Percentiles rank a stretch among this genome's conserved stretches.
These are phyloP conservation scores for Caryopteris hybrid DNA, from an alignment of 305 asterid genomes.

Conservation along the genomic window DNA sequence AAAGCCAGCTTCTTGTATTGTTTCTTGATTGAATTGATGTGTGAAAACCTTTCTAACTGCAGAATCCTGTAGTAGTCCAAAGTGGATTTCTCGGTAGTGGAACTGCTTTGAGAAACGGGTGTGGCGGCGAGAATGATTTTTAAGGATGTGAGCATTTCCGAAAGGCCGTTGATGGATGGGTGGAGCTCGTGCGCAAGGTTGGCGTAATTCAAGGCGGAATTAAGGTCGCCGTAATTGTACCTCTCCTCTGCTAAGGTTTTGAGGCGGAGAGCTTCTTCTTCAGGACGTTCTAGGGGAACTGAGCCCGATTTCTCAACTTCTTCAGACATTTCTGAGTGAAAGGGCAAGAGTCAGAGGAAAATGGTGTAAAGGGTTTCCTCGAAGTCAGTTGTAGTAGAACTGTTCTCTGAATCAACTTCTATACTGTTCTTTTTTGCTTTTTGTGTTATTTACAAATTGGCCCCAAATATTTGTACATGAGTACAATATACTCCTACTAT, in stretches of 20 bases:
- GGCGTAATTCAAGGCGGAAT: slow-evolving; percentile 62
- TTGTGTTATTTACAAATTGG: neutral
- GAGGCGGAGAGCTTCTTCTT: slow-evolving; percentile 50
- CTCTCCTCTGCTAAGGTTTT: slow-evolving; percentile 53
- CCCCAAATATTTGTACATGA: too few species aligned
- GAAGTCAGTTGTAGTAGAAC: neutral
- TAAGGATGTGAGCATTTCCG: slow-evolving; percentile 62
- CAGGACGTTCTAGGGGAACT: slow-evolving; percentile 1
- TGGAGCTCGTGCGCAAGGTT: slow-evolving; percentile 56
- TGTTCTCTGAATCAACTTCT: neutral
- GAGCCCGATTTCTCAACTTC: slow-evolving; percentile 9
- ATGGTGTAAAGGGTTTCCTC: slow-evolving; percentile 18
- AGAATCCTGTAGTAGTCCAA: slow-evolving; percentile 67
- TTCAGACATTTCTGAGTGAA: slow-evolving; percentile 24
- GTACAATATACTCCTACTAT: too few species aligned
- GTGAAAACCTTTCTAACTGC: slow-evolving; percentile 66
- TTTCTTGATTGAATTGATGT: slow-evolving; percentile 51
- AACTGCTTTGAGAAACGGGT: slow-evolving; percentile 16
- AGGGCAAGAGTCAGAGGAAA: neutral
- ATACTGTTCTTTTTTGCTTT: too few species aligned
- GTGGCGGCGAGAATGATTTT: slow-evolving; percentile 46
- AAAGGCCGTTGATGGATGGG: slow-evolving; percentile 49
- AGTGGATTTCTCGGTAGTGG: slow-evolving; percentile 1
- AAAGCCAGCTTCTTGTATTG: slow-evolving; percentile 81
- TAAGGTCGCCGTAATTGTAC: slow-evolving; percentile 49